Percentiles rank a stretch among this genome's conserved stretches.
Evolutionary conservation across 345 rosid species (phyloP).

Genomic region (Pistacia atlantica): DNA sequence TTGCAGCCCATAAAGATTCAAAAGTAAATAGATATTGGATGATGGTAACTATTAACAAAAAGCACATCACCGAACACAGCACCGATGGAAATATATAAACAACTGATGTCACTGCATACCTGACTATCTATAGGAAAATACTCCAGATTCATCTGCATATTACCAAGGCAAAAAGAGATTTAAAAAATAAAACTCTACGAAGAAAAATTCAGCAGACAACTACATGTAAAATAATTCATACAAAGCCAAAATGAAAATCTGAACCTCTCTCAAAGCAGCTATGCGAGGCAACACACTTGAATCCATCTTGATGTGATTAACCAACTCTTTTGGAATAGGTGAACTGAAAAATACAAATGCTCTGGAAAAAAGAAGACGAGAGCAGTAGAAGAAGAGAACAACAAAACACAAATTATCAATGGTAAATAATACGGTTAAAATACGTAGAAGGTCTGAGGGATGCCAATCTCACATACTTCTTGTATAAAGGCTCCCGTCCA

Average conservation of each 20-base stretch:
- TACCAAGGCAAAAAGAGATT: conserved; percentile 8
- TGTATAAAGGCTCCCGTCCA: conserved; percentile 94
- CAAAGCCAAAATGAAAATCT: conserved; percentile 11
- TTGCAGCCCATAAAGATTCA: neutral
- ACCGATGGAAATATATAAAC: neutral
- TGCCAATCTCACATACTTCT: conserved; percentile 51
- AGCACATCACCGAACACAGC: neutral
- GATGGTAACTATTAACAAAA: neutral
- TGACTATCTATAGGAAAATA: conserved; percentile 88
- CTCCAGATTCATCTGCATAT: conserved; percentile 87
- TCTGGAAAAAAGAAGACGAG: conserved; percentile 35
- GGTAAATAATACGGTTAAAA: conserved; percentile 16
- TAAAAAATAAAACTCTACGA: neutral
- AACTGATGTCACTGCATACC: conserved; percentile 35
- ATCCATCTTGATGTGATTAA: conserved; percentile 88
- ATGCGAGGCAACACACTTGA: conserved; percentile 85
- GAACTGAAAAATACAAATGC: conserved; percentile 87
- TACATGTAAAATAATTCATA: conserved; percentile 3
- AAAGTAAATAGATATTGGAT: conserved; percentile 5
- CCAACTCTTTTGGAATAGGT: conserved; percentile 68
- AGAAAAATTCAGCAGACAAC: neutral
- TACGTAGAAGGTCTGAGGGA: neutral
- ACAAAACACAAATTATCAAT: conserved; percentile 10
- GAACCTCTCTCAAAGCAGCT: conserved; percentile 92
- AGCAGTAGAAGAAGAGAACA: neutral